Evolutionary conservation across 441 rosid genomes (phyloP).

Genomic region (Aleurites moluccanus): DNA sequence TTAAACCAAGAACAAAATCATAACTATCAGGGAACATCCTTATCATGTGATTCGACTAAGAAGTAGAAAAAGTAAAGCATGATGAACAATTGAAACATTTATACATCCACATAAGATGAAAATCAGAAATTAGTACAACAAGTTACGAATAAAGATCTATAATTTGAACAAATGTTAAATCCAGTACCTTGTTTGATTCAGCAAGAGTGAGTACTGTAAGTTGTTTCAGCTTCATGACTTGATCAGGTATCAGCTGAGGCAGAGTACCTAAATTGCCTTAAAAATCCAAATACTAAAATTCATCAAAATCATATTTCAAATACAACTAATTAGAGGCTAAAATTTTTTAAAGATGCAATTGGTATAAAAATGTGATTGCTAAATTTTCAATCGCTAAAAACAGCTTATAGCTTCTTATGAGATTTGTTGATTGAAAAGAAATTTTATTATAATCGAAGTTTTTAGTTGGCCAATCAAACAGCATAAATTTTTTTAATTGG

Average conservation of each 20-base stretch:
- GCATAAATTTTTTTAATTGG: too few relatives aligned
- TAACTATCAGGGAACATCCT: background rate
- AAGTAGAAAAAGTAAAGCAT: background rate
- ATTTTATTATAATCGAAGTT: too few relatives aligned
- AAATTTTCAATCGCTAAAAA: too few relatives aligned
- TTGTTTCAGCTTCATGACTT: slow-evolving; percentile 49
- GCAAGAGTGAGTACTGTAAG: slow-evolving; percentile 47
- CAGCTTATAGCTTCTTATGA: too few relatives aligned
- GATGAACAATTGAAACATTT: background rate
- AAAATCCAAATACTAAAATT: background rate
- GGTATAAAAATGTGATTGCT: too few relatives aligned
- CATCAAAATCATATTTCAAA: background rate
- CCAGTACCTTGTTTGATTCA: slow-evolving; percentile 39
- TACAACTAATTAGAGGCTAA: background rate
- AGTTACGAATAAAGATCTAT: background rate
- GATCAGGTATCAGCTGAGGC: slow-evolving; percentile 33
- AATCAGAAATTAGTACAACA: too few relatives aligned
- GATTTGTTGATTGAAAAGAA: too few relatives aligned
- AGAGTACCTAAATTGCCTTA: slow-evolving; percentile 29
- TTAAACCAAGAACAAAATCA: slow-evolving; percentile 9
- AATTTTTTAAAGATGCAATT: too few relatives aligned
- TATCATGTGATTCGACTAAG: background rate
- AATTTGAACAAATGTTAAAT: slow-evolving; percentile 1
- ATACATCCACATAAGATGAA: background rate
- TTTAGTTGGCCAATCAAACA: too few relatives aligned